Conservation (phyloP, 768 basidiomycete genomes). For the Auriscalpium orientale region DNA sequence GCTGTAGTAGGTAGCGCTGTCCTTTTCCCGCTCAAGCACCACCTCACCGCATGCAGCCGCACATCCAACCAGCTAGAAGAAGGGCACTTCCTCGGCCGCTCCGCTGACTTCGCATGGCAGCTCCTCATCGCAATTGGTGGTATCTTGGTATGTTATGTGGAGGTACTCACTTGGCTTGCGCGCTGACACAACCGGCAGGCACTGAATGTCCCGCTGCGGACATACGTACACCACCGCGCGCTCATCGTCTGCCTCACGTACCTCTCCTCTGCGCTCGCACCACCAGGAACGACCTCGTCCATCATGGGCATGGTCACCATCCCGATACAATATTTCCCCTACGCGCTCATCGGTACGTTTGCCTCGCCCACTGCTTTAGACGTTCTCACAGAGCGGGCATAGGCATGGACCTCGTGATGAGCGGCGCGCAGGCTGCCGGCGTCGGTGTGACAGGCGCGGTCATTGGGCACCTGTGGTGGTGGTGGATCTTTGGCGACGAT, state of each 20-base stretch:
- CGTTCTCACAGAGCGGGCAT: not conserved
- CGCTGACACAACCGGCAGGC: slow-evolving; percentile 21
- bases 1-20: slow-evolving; percentile 49
- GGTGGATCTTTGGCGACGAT: slow-evolving; percentile 47
- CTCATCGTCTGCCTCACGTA: slow-evolving; percentile 64
- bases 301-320: slow-evolving; percentile 74
- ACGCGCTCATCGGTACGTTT: slow-evolving; percentile 46
- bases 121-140: slow-evolving; percentile 43
- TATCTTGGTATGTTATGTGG: slow-evolving; percentile 47
- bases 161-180: not conserved
- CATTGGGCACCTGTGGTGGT: slow-evolving; percentile 80
- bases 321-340: slow-evolving; percentile 68
- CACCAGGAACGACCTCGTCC: slow-evolving; percentile 59
- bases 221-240: slow-evolving; percentile 53
- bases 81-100: slow-evolving; percentile 46
- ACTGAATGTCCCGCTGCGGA: slow-evolving; percentile 53
- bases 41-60: slow-evolving; percentile 37
- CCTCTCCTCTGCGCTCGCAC: slow-evolving; percentile 57
- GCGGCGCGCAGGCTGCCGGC: slow-evolving; percentile 49
- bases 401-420: slow-evolving; percentile 57
- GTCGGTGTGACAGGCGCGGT: slow-evolving; percentile 59
- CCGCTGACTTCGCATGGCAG: slow-evolving; percentile 77
- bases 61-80: slow-evolving; percentile 59
- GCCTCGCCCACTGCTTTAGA: not conserved
- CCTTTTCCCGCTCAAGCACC: not conserved